phyloP scores from a whole-genome alignment of 2,329 filamentous ascomycete species.

The Scedosporium boydii region DNA sequence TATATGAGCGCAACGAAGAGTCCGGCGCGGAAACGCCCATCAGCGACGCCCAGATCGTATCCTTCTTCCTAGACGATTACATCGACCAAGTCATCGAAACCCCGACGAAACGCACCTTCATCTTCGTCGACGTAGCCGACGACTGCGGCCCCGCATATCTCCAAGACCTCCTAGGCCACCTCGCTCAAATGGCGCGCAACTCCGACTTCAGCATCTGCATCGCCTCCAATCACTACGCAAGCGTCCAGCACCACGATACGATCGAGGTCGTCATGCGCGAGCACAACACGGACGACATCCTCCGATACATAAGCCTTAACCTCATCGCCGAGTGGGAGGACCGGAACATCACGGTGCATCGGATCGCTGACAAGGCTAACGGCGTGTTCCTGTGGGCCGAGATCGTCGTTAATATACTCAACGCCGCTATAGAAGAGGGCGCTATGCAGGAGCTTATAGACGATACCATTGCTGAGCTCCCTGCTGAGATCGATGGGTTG shows the following conservation, averaged over 20 bases:
- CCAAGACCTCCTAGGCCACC: constrained; percentile 16
- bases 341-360: constrained; percentile 16
- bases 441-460: constrained; percentile 23
- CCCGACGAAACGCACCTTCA: constrained; percentile 17
- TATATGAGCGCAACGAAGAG: constrained; percentile 9
- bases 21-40: constrained; percentile 8
- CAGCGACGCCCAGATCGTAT: constrained; percentile 18
- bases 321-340: constrained; percentile 22
- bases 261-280: constrained; percentile 19
- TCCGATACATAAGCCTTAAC: constrained; percentile 20
- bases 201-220: constrained; percentile 23
- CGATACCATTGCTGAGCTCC: constrained; percentile 20
- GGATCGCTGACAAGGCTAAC: constrained; percentile 17
- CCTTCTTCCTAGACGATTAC: constrained; percentile 22
- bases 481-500: constrained; percentile 20
- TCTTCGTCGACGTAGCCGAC: constrained; percentile 21
- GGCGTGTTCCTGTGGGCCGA: constrained; percentile 25
- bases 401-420: constrained; percentile 24
- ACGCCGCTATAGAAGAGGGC: constrained; percentile 23
- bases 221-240: constrained; percentile 14
- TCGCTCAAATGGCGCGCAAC: constrained; percentile 19
- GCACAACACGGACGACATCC: constrained; percentile 21
- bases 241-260: background rate
- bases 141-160: constrained; percentile 15
- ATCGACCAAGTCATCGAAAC: constrained; percentile 17